Conservation (phyloP, 192 early-diverging fungal genomes). For the Podila verticillata region DNA sequence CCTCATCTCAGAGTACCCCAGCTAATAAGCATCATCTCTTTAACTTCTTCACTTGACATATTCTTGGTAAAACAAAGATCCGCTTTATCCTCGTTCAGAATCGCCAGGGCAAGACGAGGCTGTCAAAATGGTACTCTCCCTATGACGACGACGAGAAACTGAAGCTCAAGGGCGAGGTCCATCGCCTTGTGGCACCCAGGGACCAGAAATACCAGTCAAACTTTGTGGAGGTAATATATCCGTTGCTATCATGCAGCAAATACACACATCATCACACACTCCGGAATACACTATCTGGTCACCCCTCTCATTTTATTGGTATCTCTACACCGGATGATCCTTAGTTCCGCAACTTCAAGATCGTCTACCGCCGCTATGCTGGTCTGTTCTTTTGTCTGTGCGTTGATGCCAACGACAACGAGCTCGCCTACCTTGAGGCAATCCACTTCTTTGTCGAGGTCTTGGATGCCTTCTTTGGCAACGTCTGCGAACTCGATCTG, state of each 20-base stretch:
- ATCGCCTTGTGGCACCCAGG: slow-evolving; percentile 93
- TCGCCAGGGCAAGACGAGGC: slow-evolving; percentile 96
- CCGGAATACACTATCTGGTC: neutral
- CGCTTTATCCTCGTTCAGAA: slow-evolving; percentile 99
- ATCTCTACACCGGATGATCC: neutral
- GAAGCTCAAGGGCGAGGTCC: slow-evolving; percentile 95
- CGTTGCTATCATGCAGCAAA: neutral
- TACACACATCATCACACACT: neutral
- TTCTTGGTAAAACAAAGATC: slow-evolving; percentile 58
- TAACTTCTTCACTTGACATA: neutral
- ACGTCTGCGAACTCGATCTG: slow-evolving; percentile 97
- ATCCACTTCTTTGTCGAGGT: slow-evolving; percentile 99
- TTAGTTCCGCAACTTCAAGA: slow-evolving; percentile 96
- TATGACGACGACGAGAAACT: slow-evolving; percentile 94
- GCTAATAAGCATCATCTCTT: neutral
- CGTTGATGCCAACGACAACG: slow-evolving; percentile 98
- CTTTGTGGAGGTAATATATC: slow-evolving; percentile 88
- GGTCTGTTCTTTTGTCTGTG: slow-evolving; percentile 99
- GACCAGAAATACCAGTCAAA: slow-evolving; percentile 98
- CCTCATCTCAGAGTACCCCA: too few species aligned
- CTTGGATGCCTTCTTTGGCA: slow-evolving; percentile 96
- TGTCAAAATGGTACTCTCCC: slow-evolving; percentile 97
- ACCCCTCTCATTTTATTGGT: neutral
- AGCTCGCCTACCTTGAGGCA: slow-evolving; percentile 93
- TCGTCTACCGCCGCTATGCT: slow-evolving; percentile 98